Evolutionary conservation across 331 rosid genomes (phyloP).

Genomic region (Quercus tomentella): DNA sequence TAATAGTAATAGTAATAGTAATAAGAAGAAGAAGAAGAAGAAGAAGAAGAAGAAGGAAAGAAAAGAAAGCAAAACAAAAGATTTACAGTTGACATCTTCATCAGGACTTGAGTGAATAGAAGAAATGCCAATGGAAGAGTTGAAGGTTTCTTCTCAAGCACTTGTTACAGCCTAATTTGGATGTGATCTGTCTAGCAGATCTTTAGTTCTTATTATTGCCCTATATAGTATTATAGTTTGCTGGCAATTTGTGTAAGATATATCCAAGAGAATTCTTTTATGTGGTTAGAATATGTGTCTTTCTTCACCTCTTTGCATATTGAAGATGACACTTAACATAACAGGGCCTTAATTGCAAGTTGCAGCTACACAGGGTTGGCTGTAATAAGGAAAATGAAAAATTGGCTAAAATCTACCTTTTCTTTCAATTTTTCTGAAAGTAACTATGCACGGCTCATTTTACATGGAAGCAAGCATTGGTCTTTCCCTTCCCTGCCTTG

Average conservation of each 20-base stretch:
- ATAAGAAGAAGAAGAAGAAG: too few species aligned
- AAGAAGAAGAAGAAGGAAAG: too few species aligned
- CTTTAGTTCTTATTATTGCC: neutral
- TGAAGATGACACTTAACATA: neutral
- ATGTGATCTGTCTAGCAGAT: neutral
- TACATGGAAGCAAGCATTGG: neutral
- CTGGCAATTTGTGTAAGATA: neutral
- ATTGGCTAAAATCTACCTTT: neutral
- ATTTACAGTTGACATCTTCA: neutral
- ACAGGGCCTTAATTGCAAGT: neutral
- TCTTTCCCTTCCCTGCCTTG: neutral
- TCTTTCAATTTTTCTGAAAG: neutral
- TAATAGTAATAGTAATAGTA: too few species aligned
- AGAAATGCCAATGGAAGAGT: neutral
- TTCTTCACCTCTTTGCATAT: neutral
- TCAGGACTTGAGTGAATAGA: neutral
- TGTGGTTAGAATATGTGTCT: neutral
- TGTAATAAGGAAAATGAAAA: neutral
- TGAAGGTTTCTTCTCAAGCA: neutral
- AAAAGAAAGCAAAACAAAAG: neutral
- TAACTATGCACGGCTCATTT: neutral
- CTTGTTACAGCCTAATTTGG: neutral
- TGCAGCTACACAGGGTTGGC: neutral
- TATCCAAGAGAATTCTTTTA: neutral
- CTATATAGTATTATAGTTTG: too few species aligned